phyloP scores from a whole-genome alignment of 202 grass and related monocot genomes.

The Digitaria exilis region DNA sequence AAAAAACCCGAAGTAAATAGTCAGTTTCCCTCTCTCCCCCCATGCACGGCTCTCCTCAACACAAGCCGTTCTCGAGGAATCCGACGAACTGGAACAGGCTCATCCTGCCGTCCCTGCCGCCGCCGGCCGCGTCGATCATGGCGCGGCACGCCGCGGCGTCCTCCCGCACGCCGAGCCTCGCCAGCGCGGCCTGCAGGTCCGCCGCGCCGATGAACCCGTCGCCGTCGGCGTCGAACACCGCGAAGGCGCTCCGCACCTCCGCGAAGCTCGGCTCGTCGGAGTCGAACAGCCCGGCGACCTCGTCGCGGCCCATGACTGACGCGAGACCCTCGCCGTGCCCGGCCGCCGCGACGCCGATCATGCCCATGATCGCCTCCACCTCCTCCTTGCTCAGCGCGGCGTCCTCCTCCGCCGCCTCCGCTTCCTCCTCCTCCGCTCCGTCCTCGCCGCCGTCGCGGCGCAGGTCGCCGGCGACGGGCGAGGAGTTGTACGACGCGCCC shows the following conservation, averaged over 20 bases:
- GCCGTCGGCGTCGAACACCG: slow-evolving; percentile 56
- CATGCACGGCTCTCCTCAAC: slow-evolving; percentile 15
- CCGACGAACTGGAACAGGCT: slow-evolving; percentile 63
- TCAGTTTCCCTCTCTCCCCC: background rate
- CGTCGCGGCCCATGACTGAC: slow-evolving; percentile 28
- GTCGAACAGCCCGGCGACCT: slow-evolving; percentile 54
- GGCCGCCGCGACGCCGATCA: slow-evolving; percentile 38
- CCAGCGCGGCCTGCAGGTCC: slow-evolving; percentile 55
- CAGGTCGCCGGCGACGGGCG: background rate
- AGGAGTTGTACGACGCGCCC: background rate
- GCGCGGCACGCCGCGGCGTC: slow-evolving; percentile 47
- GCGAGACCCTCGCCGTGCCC: slow-evolving; percentile 19
- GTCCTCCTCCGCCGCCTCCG: too few relatives aligned
- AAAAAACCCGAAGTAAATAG: background rate
- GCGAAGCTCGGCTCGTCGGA: slow-evolving; percentile 71
- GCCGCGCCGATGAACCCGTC: slow-evolving; percentile 72
- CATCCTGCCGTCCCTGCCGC: slow-evolving; percentile 40
- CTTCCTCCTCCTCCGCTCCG: too few relatives aligned
- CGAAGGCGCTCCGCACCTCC: slow-evolving; percentile 64
- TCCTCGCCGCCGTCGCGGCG: background rate
- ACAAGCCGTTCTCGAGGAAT: slow-evolving; percentile 62
- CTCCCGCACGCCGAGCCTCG: slow-evolving; percentile 51
- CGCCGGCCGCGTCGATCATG: slow-evolving; percentile 48
- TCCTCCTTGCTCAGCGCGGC: slow-evolving; percentile 46
- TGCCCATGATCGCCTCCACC: slow-evolving; percentile 54